Evolutionary conservation across 2,329 filamentous ascomycete genomes (phyloP), one percentile per base, ranked within the genome.

Genomic region (Drechslerella dactyloides): DNA sequence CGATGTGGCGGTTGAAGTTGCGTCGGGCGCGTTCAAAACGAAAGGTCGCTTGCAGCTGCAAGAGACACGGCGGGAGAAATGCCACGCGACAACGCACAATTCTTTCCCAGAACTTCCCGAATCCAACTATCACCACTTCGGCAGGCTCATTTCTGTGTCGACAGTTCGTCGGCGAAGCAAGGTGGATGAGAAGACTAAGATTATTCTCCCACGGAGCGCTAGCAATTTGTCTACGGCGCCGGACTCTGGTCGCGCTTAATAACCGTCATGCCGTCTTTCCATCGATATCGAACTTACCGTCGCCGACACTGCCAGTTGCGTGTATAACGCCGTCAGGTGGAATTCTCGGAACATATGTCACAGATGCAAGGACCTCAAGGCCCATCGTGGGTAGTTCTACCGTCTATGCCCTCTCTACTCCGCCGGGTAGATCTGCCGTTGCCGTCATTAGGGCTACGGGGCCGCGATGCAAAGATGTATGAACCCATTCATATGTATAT

Each of bases 351-450:
- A 17, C n/a, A 17, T 42, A 42, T 17, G 37, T 15, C n/a, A 42
- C 37, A 15, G 37, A 17, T 42, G 13, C 37, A 15, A 17, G 37
- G 3, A 42, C 11, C 13, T 17, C 37, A 13, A 37, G 13, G 7
- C 33, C 33, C 76, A 83, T 86, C 65, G 30, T 19, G 4, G 17
- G 19, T 1, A 64, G 40, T 30, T 42, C 55, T 0, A 97, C 93
- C 0, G 96, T 99, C 59, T 97, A 96, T 79, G 94, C 94, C 0
- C 82, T 97, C 0, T 97, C 93, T 0, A 96, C 93, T 0, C 91
- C 91, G 0, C 83, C 89, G 10, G 94, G 93, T 0, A 87, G 87
- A 78, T 92, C 91, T 48, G 94, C 92, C 0, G 96, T 99, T 78
- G 93, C 93, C 1, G 88, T 97, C 37, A 87, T 97, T 58, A 87